Conservation (phyloP, 441 rosid genomes). For the Isatis lusitanica region DNA sequence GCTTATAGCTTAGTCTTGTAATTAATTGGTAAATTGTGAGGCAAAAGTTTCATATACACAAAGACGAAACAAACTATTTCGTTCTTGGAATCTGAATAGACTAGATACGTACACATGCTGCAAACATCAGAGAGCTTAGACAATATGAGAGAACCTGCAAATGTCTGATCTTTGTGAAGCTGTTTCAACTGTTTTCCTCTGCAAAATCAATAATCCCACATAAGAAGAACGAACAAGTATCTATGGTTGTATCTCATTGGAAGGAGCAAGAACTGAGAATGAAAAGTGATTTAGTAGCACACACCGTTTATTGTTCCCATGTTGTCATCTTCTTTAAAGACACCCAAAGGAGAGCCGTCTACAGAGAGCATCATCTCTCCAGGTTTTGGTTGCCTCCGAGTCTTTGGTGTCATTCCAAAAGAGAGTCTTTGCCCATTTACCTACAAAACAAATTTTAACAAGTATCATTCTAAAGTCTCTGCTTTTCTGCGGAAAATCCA, state of each 20-base stretch:
- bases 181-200: constrained; percentile 33
- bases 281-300: constrained; percentile 12
- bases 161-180: constrained; percentile 2
- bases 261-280: background rate
- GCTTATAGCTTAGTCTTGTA: background rate
- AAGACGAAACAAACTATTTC: background rate
- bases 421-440: constrained; percentile 75
- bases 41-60: background rate
- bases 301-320: constrained; percentile 87
- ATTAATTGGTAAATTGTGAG: background rate
- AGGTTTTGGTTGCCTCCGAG: constrained; percentile 70
- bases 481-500: background rate
- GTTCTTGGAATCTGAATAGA: constrained; percentile 1
- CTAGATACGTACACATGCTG: constrained; percentile 5
- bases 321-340: constrained; percentile 76
- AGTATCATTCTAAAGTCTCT: constrained; percentile 3
- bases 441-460: constrained; percentile 37
- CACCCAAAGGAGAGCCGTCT: constrained; percentile 88
- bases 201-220: constrained; percentile 19
- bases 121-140: constrained; percentile 1
- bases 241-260: background rate
- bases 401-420: constrained; percentile 86
- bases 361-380: constrained; percentile 91
- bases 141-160: background rate
- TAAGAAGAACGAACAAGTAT: constrained; percentile 14